Conservation (phyloP, 495 filamentous ascomycete species). For the Aspergillus biplanus region DNA sequence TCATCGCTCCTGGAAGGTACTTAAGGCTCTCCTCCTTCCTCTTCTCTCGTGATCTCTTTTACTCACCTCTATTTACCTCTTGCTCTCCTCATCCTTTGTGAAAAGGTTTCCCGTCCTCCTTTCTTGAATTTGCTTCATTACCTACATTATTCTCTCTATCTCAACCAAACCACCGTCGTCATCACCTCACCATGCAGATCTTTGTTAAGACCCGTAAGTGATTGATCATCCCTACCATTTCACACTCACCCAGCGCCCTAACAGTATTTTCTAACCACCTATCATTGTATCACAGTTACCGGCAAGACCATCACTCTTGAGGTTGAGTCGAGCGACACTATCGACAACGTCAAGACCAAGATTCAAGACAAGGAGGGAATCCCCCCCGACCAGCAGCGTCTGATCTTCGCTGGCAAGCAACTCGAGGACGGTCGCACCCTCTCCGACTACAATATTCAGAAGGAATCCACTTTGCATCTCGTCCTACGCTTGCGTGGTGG, state of each 20-base stretch:
- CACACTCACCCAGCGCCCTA: slow-evolving; percentile 16
- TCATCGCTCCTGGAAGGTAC: slow-evolving; percentile 27
- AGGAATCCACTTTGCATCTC: slow-evolving; percentile 93
- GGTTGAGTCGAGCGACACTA: slow-evolving; percentile 97
- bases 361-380: slow-evolving; percentile 99
- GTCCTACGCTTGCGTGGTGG: slow-evolving; percentile 97
- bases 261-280: slow-evolving; percentile 21
- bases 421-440: slow-evolving; percentile 96
- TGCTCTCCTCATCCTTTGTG: slow-evolving; percentile 18
- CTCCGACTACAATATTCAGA: slow-evolving; percentile 98
- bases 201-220: slow-evolving; percentile 95
- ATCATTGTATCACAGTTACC: slow-evolving; percentile 55
- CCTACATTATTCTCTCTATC: slow-evolving; percentile 17
- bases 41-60: slow-evolving; percentile 23
- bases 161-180: slow-evolving; percentile 11
- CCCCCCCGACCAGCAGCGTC: slow-evolving; percentile 94
- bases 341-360: slow-evolving; percentile 99
- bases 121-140: slow-evolving; percentile 12
- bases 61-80: slow-evolving; percentile 34
- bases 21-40: slow-evolving; percentile 27
- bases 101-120: slow-evolving; percentile 17
- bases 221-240: slow-evolving; percentile 20
- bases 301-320: slow-evolving; percentile 99
- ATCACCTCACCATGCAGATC: slow-evolving; percentile 77
- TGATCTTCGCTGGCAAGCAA: slow-evolving; percentile 99